Percentiles rank a stretch among this genome's conserved stretches.
phyloP scores from a whole-genome alignment of 2,329 filamentous ascomycete genomes.

The Fusarium circinatum region DNA sequence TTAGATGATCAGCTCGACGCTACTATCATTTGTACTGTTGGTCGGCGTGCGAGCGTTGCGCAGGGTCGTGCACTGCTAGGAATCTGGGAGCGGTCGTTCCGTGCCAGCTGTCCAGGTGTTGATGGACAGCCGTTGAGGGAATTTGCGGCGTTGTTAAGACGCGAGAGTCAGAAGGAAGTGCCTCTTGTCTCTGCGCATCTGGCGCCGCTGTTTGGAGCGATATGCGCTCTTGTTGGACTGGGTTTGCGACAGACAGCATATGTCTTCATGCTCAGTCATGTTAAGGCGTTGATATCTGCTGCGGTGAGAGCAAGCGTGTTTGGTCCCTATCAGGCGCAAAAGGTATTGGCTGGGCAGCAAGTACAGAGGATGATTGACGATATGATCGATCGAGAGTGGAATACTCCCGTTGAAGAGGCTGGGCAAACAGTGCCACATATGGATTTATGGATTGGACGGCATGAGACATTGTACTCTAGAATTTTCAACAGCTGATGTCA shows the following conservation, averaged over 20 bases:
- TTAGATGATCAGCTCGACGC: conserved; percentile 84
- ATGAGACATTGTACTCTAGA: conserved; percentile 84
- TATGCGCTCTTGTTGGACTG: conserved; percentile 71
- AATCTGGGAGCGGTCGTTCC: conserved; percentile 80
- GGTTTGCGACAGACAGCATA: conserved; percentile 73
- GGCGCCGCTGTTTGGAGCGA: conserved; percentile 75
- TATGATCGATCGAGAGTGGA: conserved; percentile 70
- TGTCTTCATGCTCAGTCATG: conserved; percentile 79
- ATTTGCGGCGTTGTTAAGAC: conserved; percentile 52
- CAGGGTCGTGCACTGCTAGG: conserved; percentile 80
- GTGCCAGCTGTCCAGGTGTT: conserved; percentile 47
- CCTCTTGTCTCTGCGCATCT: conserved; percentile 71
- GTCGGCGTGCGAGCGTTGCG: conserved; percentile 76
- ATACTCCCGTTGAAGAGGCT: conserved; percentile 69
- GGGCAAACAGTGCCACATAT: conserved; percentile 80
- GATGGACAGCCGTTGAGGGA: conserved; percentile 47
- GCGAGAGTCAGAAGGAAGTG: conserved; percentile 42
- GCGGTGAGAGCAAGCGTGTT: conserved; percentile 81
- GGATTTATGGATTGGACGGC: conserved; percentile 85
- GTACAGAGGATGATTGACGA: conserved; percentile 67
- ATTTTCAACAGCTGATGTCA: conserved; percentile 80
- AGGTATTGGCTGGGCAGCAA: conserved; percentile 70
- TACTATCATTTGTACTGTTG: conserved; percentile 81
- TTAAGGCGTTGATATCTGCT: conserved; percentile 79
- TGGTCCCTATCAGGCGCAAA: conserved; percentile 83